Evolutionary conservation across 2,329 filamentous ascomycete genomes (phyloP), one percentile per base, ranked within the genome.

Genomic region (Gnomoniopsis sp.): DNA sequence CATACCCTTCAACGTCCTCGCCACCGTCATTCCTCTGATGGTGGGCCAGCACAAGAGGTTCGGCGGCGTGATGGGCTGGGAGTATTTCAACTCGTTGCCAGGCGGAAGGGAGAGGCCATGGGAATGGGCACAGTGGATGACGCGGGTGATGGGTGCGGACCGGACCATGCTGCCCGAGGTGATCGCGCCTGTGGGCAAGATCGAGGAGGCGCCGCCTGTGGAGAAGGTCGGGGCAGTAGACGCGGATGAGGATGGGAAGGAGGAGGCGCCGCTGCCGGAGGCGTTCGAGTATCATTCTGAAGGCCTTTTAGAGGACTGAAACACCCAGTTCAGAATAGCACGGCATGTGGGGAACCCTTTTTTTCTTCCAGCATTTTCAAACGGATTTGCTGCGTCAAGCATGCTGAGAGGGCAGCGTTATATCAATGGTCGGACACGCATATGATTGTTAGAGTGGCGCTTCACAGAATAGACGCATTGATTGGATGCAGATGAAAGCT

Each of bases 51-150:
- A 88, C 65, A 79, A 82, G 3, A 76, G 74, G 2, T 92, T 93
- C 68, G 90, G 89, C 1, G 90, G 90, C 1, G 87, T 93, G 0
- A 92, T 92, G 86, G 89, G 89, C 2, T 93, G 90, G 90, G 90
- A 95, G 72, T 93, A 91, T 68, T 93, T 91, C 74, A 92, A 92
- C 72, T 80, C 83, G 48, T 71, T 85, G 57, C 86, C 87, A 0
- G 85, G 84, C 1, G 85, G 79, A 23, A 71, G 72, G 51, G 77
- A 78, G 33, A 74, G 76, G 57, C 87, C 88, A 2, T 91, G 88
- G 88, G 82, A 89, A 64, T 93, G 90, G 90, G 88, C 87, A 1
- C 80, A 79, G 49, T 79, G 79, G 58, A 86, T 93, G 78, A 84
- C 83, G 1, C 68, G 62, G 54, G 59, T 71, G 59, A 65, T 73